These are phyloP conservation scores for Sarocladium oryzae DNA, from an alignment of 2,329 filamentous ascomycete species.

Conservation along the genomic window DNA sequence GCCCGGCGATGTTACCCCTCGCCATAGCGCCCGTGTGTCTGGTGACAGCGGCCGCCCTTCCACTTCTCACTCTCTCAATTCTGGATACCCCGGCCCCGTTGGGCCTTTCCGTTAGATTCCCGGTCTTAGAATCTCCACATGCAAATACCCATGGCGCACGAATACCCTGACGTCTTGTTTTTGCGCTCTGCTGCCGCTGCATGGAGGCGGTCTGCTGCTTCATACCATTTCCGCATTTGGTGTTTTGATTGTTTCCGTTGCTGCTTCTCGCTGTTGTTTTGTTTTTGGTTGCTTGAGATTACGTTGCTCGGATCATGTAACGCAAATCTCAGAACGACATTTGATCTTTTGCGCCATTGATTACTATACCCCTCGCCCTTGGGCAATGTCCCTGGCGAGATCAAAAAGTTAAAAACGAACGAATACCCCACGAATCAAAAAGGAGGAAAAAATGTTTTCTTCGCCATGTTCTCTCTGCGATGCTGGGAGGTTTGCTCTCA, in stretches of 20 bases:
- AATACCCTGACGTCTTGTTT: conserved; percentile 37
- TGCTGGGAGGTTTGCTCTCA: not conserved
- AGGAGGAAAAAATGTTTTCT: not conserved
- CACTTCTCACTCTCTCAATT: conserved; percentile 91
- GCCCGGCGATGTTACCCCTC: conserved; percentile 75
- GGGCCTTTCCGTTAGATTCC: conserved; percentile 80
- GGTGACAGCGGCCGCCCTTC: conserved; percentile 88
- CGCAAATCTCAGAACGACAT: not conserved
- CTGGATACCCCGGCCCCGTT: conserved; percentile 91
- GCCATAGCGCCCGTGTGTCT: conserved; percentile 76
- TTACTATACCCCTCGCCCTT: conserved; percentile 3
- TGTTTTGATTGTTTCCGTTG: not conserved
- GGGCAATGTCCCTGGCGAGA: not conserved
- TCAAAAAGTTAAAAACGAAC: not conserved
- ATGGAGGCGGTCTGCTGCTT: not conserved
- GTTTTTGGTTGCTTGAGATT: not conserved
- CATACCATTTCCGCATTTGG: not conserved
- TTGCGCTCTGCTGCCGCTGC: not conserved
- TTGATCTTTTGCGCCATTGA: not conserved
- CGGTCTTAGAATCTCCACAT: conserved; percentile 40
- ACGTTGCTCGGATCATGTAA: not conserved
- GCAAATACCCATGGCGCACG: conserved; percentile 55
- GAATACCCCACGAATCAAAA: conserved; percentile 3
- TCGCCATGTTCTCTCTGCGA: not conserved
- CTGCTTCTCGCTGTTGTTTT: not conserved